Evolutionary conservation across 345 rosid species (phyloP).

Genomic region (Lenwebbia sp.): DNA sequence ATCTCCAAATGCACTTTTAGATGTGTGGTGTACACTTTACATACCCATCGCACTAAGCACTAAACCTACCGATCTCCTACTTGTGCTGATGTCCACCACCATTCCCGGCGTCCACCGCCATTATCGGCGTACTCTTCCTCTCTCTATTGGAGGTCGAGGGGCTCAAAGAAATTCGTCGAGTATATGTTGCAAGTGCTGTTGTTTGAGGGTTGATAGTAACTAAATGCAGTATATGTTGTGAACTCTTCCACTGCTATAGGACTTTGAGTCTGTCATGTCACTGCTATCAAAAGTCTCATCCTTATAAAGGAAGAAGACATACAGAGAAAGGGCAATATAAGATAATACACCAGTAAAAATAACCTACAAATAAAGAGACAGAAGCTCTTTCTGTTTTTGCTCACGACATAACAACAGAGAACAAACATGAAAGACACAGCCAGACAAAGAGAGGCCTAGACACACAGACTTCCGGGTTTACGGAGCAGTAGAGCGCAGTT

Average conservation of each 20-base stretch:
- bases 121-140: not conserved
- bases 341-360: not conserved
- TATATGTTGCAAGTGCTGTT: not conserved
- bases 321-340: not conserved
- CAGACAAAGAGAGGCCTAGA: not conserved
- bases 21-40: not conserved
- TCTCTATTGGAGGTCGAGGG: not conserved
- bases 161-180: not conserved
- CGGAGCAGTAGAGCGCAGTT: not conserved
- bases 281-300: not conserved
- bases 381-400: not conserved
- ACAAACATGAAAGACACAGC: not conserved
- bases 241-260: not conserved
- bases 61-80: not conserved
- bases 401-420: not conserved
- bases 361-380: not conserved
- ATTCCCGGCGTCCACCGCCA: accelerated
- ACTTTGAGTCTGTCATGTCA: not conserved
- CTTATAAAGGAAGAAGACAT: not conserved
- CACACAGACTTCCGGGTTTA: not conserved
- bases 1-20: not conserved
- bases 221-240: not conserved
- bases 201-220: not conserved
- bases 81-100: not conserved
- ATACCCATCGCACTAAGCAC: not conserved